Base-by-base conservation (phyloP, 129 eudicot genomes). In the Saposhnikovia divaricata region DNA sequence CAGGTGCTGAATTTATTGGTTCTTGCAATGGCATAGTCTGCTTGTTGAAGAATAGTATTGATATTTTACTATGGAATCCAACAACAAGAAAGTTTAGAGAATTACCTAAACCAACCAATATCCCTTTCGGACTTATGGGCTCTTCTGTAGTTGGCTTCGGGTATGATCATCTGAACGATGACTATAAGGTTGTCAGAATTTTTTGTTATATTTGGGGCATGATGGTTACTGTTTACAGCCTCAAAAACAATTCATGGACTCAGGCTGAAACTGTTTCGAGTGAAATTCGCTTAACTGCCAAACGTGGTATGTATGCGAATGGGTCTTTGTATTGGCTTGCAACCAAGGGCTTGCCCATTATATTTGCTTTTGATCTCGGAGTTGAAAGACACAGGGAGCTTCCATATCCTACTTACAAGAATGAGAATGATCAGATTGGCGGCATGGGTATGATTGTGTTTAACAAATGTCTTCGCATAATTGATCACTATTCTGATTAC, bases 1-100 rank as follows among this genome's bases (percentile, higher is more conserved):
- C 21, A 40, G 81, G 77, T 44, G 59, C 85, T 1, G 81, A 74
- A 1, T 44, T 86, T 6, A 18, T 80, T 53, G 87, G 89, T 6
- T 69, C 83, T 1, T 86, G 87, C 40, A 86, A 86, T 10, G 89
- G 87, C n/a, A 14, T 86, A 1, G 71, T 86, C 0, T 78, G 80
- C 16, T 53, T 86, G 66, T 74, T 78, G 19, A 83, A 83, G 34
- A 77, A 78, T 0, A 0, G 19, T 46, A 23, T 10, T 2, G 80
- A 39, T 11, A 21, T 37, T 11, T 4, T 13, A 19, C 5, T 77
- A 2, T 77, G 72, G 72, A 77, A 77, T 5, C 80, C 71, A 10
- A 40, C 68, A 18, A 77, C 37, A 0, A 34, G 47, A 23, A 77
- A 77, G 48, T 4, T 1, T 31, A 40, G n/a, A 12, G 2, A 37